Evolutionary conservation across 1,139 yeast species (phyloP).

Genomic region (Kodamaea derodonti): DNA sequence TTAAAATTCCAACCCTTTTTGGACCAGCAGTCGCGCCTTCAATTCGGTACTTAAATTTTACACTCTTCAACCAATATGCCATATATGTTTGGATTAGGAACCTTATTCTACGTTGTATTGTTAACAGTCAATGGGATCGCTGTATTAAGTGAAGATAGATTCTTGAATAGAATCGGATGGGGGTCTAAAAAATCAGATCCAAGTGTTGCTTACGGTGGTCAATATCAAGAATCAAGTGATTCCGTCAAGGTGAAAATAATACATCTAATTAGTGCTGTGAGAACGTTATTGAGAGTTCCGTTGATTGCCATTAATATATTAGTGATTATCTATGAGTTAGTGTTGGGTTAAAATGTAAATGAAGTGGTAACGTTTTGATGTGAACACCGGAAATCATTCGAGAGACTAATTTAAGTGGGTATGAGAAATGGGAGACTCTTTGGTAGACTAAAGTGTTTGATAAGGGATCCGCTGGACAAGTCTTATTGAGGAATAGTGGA

Average conservation of each 20-base stretch:
- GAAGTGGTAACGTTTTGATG: background rate
- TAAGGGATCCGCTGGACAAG: no score
- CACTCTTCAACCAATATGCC: no score
- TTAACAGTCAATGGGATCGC: slow-evolving; percentile 74
- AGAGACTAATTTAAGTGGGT: no score
- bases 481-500: no score
- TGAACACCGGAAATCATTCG: no score
- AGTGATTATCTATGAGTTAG: slow-evolving; percentile 67
- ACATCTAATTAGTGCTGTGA: slow-evolving; percentile 65
- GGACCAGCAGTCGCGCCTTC: no score
- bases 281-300: slow-evolving; percentile 75
- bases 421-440: no score
- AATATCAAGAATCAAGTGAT: slow-evolving; percentile 24
- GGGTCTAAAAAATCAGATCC: slow-evolving; percentile 19
- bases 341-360: slow-evolving; percentile 51
- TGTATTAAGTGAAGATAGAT: slow-evolving; percentile 77
- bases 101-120: slow-evolving; percentile 61
- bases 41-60: no score
- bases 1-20: no score
- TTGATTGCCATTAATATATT: slow-evolving; percentile 63
- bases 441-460: no score
- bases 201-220: background rate
- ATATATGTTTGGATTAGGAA: slow-evolving; percentile 78
- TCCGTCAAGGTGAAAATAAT: slow-evolving; percentile 56
- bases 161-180: slow-evolving; percentile 63